Conservation (phyloP, 202 grass and related monocot genomes). For the Bolboschoenoplectus hybrid region DNA sequence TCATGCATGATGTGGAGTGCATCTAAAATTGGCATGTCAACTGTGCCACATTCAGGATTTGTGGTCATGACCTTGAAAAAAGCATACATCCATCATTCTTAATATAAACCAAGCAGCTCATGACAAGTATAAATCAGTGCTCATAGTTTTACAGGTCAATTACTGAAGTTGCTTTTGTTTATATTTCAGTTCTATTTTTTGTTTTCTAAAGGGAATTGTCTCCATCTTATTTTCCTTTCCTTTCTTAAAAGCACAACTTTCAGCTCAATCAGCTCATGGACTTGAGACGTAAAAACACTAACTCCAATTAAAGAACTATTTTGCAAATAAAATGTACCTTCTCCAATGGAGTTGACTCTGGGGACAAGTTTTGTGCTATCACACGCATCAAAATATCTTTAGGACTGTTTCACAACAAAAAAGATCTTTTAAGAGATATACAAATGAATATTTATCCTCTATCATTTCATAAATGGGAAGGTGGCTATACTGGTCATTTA, state of each 20-base stretch:
- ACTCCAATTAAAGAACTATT: neutral
- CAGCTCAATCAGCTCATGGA: neutral
- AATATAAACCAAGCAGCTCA: conserved; percentile 29
- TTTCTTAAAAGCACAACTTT: neutral
- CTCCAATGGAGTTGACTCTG: conserved; percentile 83
- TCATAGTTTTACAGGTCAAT: neutral
- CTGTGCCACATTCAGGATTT: conserved; percentile 87
- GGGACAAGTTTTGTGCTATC: conserved; percentile 73
- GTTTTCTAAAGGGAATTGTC: neutral
- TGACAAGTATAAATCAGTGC: conserved; percentile 9
- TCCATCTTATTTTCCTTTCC: conserved; percentile 21
- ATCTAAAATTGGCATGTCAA: conserved; percentile 89
- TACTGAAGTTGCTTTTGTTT: neutral
- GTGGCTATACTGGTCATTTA: neutral
- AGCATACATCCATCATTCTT: neutral
- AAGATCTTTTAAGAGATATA: conserved; percentile 15
- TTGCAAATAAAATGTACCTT: conserved; percentile 55
- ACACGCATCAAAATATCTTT: conserved; percentile 96
- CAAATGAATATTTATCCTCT: conserved; percentile 1
- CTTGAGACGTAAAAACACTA: neutral
- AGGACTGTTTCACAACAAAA: conserved; percentile 52
- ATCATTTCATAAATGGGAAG: conserved; percentile 21
- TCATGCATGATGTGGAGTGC: conserved; percentile 97
- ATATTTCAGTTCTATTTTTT: neutral
- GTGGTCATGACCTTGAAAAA: conserved; percentile 85